A percentile compares a stretch with the other conserved stretches of the same genome.
phyloP scores from a whole-genome alignment of 257 asterid genomes.

The Avicennia marina region DNA sequence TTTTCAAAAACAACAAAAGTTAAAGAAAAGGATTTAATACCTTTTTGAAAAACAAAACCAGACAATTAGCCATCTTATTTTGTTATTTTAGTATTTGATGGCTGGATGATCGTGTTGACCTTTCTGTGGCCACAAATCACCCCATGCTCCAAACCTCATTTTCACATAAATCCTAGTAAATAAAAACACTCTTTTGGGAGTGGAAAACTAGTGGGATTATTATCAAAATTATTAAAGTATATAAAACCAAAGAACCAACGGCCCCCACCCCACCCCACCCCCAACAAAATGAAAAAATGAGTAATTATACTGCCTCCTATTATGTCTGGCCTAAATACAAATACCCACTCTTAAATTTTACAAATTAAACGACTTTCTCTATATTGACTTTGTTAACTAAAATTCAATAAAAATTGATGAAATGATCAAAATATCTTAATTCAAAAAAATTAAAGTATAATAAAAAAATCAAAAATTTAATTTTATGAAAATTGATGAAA shows the following conservation, averaged over 20 bases:
- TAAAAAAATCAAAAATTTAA: no score
- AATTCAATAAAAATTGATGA: no score
- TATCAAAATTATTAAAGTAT: slow-evolving; percentile 17
- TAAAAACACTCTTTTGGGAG: slow-evolving; percentile 13
- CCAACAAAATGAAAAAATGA: no score
- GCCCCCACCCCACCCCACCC: not conserved
- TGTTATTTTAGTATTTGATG: slow-evolving; percentile 38
- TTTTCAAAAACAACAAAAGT: slow-evolving; percentile 10
- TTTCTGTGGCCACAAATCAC: slow-evolving; percentile 25
- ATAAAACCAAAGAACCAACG: not conserved
- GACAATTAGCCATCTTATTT: slow-evolving; percentile 45
- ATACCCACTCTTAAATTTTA: no score
- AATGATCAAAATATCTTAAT: no score
- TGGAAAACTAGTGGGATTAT: slow-evolving; percentile 39
- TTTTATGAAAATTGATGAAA: no score
- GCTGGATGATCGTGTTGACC: slow-evolving; percentile 64
- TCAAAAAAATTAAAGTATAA: no score
- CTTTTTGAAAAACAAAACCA: slow-evolving; percentile 44
- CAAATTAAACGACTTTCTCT: no score
- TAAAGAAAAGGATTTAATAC: slow-evolving; percentile 2
- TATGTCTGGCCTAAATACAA: no score
- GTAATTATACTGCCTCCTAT: no score
- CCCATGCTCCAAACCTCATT: not conserved
- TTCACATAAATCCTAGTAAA: no score
- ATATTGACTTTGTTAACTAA: no score